Evolutionary conservation across 1,139 yeast species (phyloP), one percentile per base, ranked within the genome.

Genomic region (Pichia sp.): DNA sequence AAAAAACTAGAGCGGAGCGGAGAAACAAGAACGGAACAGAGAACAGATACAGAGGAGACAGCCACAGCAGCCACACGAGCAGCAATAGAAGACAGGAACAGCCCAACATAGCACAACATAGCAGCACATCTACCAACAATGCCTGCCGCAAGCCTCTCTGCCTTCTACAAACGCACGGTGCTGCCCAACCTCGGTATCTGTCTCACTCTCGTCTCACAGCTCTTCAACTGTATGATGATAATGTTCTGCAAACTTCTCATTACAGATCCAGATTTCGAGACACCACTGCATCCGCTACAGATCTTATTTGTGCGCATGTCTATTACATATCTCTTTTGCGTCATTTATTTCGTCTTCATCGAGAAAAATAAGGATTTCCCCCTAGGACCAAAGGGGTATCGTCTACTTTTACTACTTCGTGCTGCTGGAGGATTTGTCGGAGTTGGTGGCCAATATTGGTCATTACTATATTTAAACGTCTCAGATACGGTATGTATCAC

Each of bases 371-470:
- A 74, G 1, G 69, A 78, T 44, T 81, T 77, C 12, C 80, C 91
- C 3, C 67, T 79, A 46, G 96, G 96, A 0, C 86, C 88, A 2
- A 67, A 62, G 17, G 72, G 68, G 3, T 55, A 75, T 27, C 63
- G 95, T 14, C 53, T 58, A 36, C 64, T 76, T 48, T 39, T 52
- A 33, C 53, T 75, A 0, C 40, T 73, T n/a, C 65, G 96, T 42
- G 95, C 95, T 0, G 41, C 67, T 1, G 67, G 76, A 16, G 96
- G 96, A 3, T 86, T 84, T 48, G 56, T 79, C 43, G 94, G 94
- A 3, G 56, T 51, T 13, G 42, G 49, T 13, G 48, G 54, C 7
- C 53, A 47, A 32, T 86, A 85, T 56, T 84, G 68, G 55, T 75
- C 94, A 2, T 63, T 87, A 44, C 70, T 77, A 58, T 84, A 82